Evolutionary conservation across 495 filamentous ascomycete species (phyloP).

Genomic region (Penicillium pancosmium): DNA sequence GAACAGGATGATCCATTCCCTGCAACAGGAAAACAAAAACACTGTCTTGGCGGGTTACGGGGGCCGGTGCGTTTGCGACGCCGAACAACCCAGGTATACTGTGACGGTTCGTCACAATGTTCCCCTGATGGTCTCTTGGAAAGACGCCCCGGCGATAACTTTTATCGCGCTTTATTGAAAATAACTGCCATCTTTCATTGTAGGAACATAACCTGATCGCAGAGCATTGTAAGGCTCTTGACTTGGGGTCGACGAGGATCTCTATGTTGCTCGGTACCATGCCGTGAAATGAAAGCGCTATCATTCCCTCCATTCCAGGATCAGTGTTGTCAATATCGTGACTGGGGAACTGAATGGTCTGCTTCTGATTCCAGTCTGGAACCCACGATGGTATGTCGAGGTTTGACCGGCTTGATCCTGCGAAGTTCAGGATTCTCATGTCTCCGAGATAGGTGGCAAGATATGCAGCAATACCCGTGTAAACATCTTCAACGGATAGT

Average conservation of each 20-base stretch:
- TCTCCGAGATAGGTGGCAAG: not conserved
- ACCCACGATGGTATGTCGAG: conserved; percentile 2
- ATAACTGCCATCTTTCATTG: not conserved
- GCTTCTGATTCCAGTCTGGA: not conserved
- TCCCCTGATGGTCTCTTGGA: not conserved
- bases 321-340: not conserved
- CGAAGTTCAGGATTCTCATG: not conserved
- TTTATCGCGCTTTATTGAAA: too few relatives aligned
- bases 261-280: conserved; percentile 1
- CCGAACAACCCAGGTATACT: not conserved
- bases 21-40: not conserved
- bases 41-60: not conserved
- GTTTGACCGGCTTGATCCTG: not conserved
- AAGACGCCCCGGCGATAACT: not conserved
- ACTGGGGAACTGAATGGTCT: not conserved
- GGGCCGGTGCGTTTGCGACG: not conserved
- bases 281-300: not conserved
- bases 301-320: not conserved
- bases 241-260: not conserved
- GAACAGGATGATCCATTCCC: not conserved
- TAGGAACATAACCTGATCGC: not conserved
- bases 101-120: not conserved
- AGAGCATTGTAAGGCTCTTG: not conserved
- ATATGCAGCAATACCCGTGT: not conserved
- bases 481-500: not conserved